Evolutionary conservation across 345 rosid species (phyloP), one percentile per base, ranked within the genome.

Genomic region (Aquilaria yunnanensis): DNA sequence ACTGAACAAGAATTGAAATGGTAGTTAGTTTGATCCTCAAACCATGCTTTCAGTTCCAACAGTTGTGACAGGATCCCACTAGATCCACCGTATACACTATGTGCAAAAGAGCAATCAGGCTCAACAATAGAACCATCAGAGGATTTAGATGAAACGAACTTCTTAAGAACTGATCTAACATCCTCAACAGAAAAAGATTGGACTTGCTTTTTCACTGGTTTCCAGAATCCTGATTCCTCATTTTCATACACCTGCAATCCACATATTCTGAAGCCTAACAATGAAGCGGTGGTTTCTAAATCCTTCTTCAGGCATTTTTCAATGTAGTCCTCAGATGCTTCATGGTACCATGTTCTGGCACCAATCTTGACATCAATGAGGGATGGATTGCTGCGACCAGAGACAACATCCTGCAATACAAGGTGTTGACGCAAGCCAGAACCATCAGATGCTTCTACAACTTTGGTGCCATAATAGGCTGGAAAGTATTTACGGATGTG

Each of bases 291-390:
- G 70, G 75, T 70, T 56, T 56, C 63, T 12, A 60, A 70, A 71
- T 91, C 99, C 78, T 89, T 91, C 81, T 55, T 63, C 3, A 87
- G 47, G 69, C 97, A 91, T 61, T 64, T 80, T 31, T 77, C 72
- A 60, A 84, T 72, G 72, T 95, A 91, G 47, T 85, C 80, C 53
- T 95, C 84, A 13, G 90, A 72, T 29, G 93, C 93, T 65, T 78
- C 75, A 9, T 96, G 96, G 67, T 91, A 85, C 99, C 99, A 91
- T 50, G 99, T 95, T 72, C 99, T 80, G 37, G 96, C 75, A 72
- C 99, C 99, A 69, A 91, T 85, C 81, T 95, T 91, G 46, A 89
- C 69, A 67, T 95, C 99, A 77, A 89, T 84, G 57, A 95, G 62
- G 10, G 88, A 89, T 32, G 96, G 98, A 60, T 73, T 77, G 3